Evolutionary conservation across 164 flowering plant genomes (phyloP).

Genomic region (Vitis cinerea): DNA sequence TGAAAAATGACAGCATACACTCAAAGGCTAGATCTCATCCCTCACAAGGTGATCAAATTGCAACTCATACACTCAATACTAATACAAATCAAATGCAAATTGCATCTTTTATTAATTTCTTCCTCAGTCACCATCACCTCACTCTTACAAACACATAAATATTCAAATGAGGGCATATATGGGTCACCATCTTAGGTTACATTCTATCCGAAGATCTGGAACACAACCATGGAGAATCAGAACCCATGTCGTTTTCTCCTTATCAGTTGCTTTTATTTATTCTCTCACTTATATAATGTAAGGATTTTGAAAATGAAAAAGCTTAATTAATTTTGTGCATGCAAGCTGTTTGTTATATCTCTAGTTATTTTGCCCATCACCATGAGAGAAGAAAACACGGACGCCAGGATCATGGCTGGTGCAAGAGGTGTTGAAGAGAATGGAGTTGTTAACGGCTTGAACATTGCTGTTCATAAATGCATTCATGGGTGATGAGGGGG

Average conservation of each 20-base stretch:
- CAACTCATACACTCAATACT: too few relatives aligned
- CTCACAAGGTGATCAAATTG: too few relatives aligned
- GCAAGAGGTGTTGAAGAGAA: conserved; percentile 36
- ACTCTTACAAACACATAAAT: too few relatives aligned
- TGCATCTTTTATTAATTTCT: too few relatives aligned
- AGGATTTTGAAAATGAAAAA: not conserved
- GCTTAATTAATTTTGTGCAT: not conserved
- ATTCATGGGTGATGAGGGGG: conserved; percentile 20
- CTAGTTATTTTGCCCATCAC: conserved; percentile 12
- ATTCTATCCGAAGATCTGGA: conserved; percentile 7
- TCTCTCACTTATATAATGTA: not conserved
- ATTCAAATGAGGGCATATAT: not conserved
- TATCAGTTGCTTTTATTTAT: not conserved
- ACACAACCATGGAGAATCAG: conserved; percentile 16
- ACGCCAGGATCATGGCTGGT: conserved; percentile 63
- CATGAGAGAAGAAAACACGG: conserved; percentile 44
- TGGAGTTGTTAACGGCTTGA: conserved; percentile 66
- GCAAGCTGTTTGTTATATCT: not conserved
- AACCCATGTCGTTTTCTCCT: conserved; percentile 6
- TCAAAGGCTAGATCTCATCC: too few relatives aligned
- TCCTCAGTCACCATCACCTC: too few relatives aligned
- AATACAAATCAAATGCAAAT: too few relatives aligned
- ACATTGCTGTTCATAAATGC: conserved; percentile 74
- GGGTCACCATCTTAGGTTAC: not conserved
- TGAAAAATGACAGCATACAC: too few relatives aligned